phyloP scores from a whole-genome alignment of 1,284 basidiomycete genomes.

The Termitomyces sp. region DNA sequence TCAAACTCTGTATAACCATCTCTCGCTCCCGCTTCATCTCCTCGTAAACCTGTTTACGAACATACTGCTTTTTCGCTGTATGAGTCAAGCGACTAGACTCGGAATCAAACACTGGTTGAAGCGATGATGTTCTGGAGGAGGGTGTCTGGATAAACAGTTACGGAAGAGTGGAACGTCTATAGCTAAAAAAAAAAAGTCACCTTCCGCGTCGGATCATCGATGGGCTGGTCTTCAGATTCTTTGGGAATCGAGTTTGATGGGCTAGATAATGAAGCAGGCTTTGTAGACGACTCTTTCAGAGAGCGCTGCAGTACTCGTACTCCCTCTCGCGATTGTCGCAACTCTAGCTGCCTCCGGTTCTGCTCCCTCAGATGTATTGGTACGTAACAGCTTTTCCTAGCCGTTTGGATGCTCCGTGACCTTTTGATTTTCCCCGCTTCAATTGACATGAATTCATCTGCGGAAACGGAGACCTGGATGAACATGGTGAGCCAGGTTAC shows the following conservation, averaged over 20 bases:
- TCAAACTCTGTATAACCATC: slow-evolving; percentile 4
- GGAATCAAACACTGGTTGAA: not conserved
- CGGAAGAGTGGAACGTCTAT: not conserved
- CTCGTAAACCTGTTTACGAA: not conserved
- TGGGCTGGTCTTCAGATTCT: not conserved
- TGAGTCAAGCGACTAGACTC: not conserved
- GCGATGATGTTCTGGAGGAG: not conserved
- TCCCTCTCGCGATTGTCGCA: not conserved
- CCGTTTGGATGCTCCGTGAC: not conserved
- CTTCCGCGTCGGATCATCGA: not conserved
- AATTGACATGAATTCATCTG: not conserved
- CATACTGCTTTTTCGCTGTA: not conserved
- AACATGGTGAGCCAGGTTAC: not conserved
- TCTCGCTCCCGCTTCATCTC: slow-evolving; percentile 3
- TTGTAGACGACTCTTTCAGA: not conserved
- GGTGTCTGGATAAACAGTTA: not conserved
- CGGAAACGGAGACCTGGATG: not conserved
- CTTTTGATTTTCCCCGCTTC: not conserved
- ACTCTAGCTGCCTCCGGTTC: not conserved
- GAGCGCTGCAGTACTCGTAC: not conserved
- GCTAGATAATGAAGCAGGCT: not conserved
- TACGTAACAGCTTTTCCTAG: slow-evolving; percentile 2
- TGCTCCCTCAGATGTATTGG: not conserved
- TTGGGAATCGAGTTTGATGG: not conserved
- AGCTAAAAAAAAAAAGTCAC: not conserved